Evolutionary conservation across 129 eudicot genomes (phyloP), one percentile per base, ranked within the genome.

Genomic region (Flaveria brownii): DNA sequence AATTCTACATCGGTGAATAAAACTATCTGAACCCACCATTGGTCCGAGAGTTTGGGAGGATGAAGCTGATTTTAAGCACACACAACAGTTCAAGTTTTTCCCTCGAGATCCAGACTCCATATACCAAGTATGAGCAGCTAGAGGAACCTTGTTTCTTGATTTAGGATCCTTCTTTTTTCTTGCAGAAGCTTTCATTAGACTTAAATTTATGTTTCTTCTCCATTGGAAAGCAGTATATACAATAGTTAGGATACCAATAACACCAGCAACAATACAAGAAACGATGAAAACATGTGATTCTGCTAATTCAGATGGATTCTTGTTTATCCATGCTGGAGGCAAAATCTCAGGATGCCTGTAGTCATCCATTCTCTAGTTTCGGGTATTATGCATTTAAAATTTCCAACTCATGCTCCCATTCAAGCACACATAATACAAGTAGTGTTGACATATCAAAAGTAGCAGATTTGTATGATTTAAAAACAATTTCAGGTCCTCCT

Each of bases 141-240:
- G 68, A 33, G 98, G 88, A 74, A 77, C 84, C 66, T 87, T 88
- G 80, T 74, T 83, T 83, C 85, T 88, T 28, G 93, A 67, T 84
- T 88, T 93, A 1, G 98, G 98, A 77, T 91, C 87, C 73, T 90
- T 93, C 85, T 93, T 93, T 78, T 96, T 88, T 85, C 88, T 87
- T 25, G 97, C 97, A 43, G 92, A 83, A 67, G 98, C 98, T 86
- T 87, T 90, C 98, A 93, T 88, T 87, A 93, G 87, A 77, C 86
- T 91, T 55, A 87, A 76, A 73, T 85, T 91, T 70, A 93, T 93
- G 79, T 91, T 93, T 80, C 97, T 93, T 86, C 98, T 91, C 98
- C 98, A 93, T 65, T 93, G 98, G 77, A 90, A 93, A 65, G 98
- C 97, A 46, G 98, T 93, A 60, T 88, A 91, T 39, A 83, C 78